Conservation (phyloP, 129 eudicot species). For the Deinandra increscens region DNA sequence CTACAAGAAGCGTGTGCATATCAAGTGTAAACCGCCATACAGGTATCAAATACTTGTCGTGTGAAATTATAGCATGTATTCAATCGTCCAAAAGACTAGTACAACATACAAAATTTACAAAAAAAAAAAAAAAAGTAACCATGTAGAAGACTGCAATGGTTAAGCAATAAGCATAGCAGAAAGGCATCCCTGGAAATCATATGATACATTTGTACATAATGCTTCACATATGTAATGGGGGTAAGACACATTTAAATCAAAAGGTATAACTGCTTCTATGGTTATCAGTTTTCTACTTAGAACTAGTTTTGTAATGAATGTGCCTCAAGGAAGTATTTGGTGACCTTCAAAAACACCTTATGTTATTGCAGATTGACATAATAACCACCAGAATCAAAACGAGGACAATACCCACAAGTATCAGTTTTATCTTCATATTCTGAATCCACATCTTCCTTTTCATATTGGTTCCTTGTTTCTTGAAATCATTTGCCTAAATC, state of each 20-base stretch:
- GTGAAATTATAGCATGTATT: slow-evolving; percentile 2
- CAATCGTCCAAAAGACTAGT: background rate
- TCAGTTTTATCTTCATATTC: slow-evolving; percentile 64
- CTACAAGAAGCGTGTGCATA: slow-evolving; percentile 8
- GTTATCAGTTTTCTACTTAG: no score
- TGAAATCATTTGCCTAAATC: slow-evolving; percentile 62
- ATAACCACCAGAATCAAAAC: slow-evolving; percentile 38
- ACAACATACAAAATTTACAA: background rate
- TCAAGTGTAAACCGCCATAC: background rate
- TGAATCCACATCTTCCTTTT: slow-evolving; percentile 69
- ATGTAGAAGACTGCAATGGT: no score
- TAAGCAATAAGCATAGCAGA: no score
- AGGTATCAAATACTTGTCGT: background rate
- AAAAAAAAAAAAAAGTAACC: background rate
- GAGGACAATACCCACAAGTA: slow-evolving; percentile 40
- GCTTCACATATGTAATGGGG: no score
- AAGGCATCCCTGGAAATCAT: no score
- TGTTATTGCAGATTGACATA: slow-evolving; percentile 47
- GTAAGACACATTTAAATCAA: no score
- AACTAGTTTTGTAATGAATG: no score
- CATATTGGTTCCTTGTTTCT: slow-evolving; percentile 64
- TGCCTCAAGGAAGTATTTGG: background rate
- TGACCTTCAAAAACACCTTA: slow-evolving; percentile 45
- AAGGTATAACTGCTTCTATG: no score
- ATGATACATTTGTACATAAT: no score